Evolutionary conservation across 2,329 filamentous ascomycete species (phyloP), one percentile per base, ranked within the genome.

Genomic region (Fusarium phyllophilum): DNA sequence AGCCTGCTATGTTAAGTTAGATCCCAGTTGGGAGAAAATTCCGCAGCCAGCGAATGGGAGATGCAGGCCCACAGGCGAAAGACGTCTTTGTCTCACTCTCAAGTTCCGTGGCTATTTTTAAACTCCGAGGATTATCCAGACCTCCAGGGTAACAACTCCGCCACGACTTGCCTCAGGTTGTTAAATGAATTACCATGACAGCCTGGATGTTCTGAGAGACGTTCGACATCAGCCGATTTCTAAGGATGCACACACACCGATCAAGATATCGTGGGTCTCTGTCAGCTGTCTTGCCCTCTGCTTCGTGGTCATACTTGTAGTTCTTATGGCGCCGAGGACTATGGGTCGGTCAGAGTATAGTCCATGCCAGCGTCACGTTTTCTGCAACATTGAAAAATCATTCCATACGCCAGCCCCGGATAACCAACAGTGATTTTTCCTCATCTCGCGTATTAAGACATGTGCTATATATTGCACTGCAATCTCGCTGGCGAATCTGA

Each of bases 211-310:
- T 68, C 54, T 54, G 61, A 72, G 59, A 66, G 67, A 72, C 75
- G 62, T 72, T 51, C 75, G 71, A 77, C 76, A 72, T 77, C 75
- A 77, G 76, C 66, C 73, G 73, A 75, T 74, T 76, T 75, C 57
- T 24, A 29, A 58, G 38, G 8, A 54, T 62, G 56, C 51, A 61
- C 62, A 60, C 62, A 59, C 67, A 57, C 64, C 62, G 33, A 52
- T 46, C 24, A 31, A 68, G 60, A 59, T 65, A 59, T 68, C 62
- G 66, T 66, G 69, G 52, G 46, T 42, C 60, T 54, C 15, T 36
- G 66, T 69, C 66, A 66, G 59, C 42, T 51, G 71, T 74, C 72
- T 72, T 55, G n/a, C 67, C 61, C 64, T 66, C 34, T 62, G 48
- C 65, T 68, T 59, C 55, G 22, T 31, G 20, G 22, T 49, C 29